Percentiles rank a stretch among this genome's conserved stretches.
Conservation (phyloP, 1,284 basidiomycete species). For the Rhodotorula sp. region DNA sequence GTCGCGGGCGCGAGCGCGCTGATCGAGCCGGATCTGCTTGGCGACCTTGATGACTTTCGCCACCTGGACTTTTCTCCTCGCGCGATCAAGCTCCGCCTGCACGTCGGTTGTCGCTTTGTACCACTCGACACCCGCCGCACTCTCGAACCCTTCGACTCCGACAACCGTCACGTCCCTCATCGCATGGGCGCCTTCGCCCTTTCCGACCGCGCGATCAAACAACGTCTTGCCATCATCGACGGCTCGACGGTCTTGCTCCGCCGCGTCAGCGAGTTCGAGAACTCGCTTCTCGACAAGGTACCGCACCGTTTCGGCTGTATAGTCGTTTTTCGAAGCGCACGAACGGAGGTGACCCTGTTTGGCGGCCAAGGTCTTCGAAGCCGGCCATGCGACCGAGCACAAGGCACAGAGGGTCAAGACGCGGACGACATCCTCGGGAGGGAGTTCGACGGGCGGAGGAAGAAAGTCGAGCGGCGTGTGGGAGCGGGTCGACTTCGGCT, state of each 20-base stretch:
- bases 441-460: conserved; percentile 27
- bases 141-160: conserved; percentile 54
- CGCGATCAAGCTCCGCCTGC: conserved; percentile 24
- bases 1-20: neutral
- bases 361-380: conserved; percentile 60
- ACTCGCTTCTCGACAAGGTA: conserved; percentile 59
- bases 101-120: neutral
- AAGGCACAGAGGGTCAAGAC: conserved; percentile 58
- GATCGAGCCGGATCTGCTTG: conserved; percentile 22
- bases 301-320: conserved; percentile 60
- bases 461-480: conserved; percentile 37
- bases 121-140: conserved; percentile 45
- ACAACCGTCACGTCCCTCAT: conserved; percentile 52
- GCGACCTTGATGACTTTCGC: conserved; percentile 22
- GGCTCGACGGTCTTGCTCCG: conserved; percentile 47
- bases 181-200: conserved; percentile 55
- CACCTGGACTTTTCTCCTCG: conserved; percentile 15
- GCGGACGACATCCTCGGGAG: conserved; percentile 38
- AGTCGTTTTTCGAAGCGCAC: conserved; percentile 63
- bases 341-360: conserved; percentile 65
- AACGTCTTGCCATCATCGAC: conserved; percentile 53
- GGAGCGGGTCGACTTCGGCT: conserved; percentile 21
- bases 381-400: conserved; percentile 63
- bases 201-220: conserved; percentile 59
- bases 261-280: conserved; percentile 17